Evolutionary conservation across 139 green algal genomes (phyloP), one percentile per base, ranked within the genome.

Genomic region (Coccomyxa sp.): DNA sequence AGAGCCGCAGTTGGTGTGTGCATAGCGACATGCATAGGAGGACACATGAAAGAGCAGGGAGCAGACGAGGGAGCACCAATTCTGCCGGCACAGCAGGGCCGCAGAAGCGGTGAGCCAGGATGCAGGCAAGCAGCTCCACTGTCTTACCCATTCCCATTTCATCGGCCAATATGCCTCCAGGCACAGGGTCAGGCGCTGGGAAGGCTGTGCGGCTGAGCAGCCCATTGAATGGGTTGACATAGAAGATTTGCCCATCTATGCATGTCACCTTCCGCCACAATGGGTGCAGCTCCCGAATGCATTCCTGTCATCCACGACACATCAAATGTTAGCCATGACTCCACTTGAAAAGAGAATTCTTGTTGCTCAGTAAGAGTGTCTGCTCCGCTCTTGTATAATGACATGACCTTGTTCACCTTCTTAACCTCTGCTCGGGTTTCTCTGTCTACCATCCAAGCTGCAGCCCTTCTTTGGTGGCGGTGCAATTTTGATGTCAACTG

Each of bases 131-230:
- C 51, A 98, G 83, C 91, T 99, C 96, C 12, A 99, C 94, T 0
- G 95, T 98, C 87, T 99, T 99, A 27, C 96, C 95, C 31, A 98
- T 32, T 58, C 83, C 85, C 88, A 92, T 93, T 80, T 93, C 90
- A 63, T 94, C 91, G 0, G 87, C 86, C 57, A 94, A 82, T 31
- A 95, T 92, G 77, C 91, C 91, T 32, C 91, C 88, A 0, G 16
- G n/a, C 31, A 90, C 84, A 0, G 78, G 76, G 9, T 77, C 51
- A 30, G 85, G 82, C 14, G 82, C 75, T 0, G 77, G 13, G 67
- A 90, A 88, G 23, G 67, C 32, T 66, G 82, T 10, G 71, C 80
- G 27, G 45, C 76, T 78, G 15, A 93, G 21, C 0, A 58, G 17
- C 0, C 90, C 91, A 13, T 77, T 91, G 82, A 84, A 93, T 0